Conservation (phyloP, 2,329 filamentous ascomycete genomes). For the Aspergillus pseudotamarii region DNA sequence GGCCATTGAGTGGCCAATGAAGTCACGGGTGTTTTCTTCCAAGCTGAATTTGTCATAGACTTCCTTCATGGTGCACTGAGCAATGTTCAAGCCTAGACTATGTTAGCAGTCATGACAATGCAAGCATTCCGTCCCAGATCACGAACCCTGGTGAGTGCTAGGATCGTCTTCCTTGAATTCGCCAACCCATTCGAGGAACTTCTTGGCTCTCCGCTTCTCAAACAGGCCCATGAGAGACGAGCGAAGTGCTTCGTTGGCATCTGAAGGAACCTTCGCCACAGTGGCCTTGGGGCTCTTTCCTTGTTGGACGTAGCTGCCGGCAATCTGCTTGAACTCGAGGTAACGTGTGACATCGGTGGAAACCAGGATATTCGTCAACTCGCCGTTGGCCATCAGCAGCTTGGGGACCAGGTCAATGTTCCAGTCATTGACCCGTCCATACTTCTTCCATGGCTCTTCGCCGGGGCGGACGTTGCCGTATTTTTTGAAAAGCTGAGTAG, state of each 20-base stretch:
- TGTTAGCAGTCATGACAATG: slow-evolving; percentile 23
- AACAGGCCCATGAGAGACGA: slow-evolving; percentile 97
- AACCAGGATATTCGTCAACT: slow-evolving; percentile 97
- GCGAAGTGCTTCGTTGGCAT: slow-evolving; percentile 84
- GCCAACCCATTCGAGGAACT: slow-evolving; percentile 94
- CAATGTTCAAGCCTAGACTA: slow-evolving; percentile 73
- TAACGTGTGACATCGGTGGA: slow-evolving; percentile 90
- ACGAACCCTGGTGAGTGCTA: slow-evolving; percentile 82
- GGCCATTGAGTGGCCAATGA: slow-evolving; percentile 97
- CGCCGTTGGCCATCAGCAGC: slow-evolving; percentile 97
- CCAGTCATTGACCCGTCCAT: slow-evolving; percentile 96
- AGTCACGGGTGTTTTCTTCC: slow-evolving; percentile 86
- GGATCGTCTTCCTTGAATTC: slow-evolving; percentile 81
- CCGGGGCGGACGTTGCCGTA: slow-evolving; percentile 80
- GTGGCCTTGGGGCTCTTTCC: slow-evolving; percentile 79
- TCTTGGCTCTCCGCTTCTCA: slow-evolving; percentile 96
- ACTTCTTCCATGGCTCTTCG: slow-evolving; percentile 97
- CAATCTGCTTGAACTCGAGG: slow-evolving; percentile 91
- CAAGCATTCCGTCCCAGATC: not conserved
- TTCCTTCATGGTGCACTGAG: slow-evolving; percentile 88
- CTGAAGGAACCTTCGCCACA: slow-evolving; percentile 94
- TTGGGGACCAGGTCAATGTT: slow-evolving; percentile 99
- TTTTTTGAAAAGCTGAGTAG: slow-evolving; percentile 86
- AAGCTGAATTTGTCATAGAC: slow-evolving; percentile 98
- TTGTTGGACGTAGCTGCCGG: slow-evolving; percentile 95